Base-by-base conservation (phyloP, 2,329 filamentous ascomycete species). In the Cytospora piceicola region DNA sequence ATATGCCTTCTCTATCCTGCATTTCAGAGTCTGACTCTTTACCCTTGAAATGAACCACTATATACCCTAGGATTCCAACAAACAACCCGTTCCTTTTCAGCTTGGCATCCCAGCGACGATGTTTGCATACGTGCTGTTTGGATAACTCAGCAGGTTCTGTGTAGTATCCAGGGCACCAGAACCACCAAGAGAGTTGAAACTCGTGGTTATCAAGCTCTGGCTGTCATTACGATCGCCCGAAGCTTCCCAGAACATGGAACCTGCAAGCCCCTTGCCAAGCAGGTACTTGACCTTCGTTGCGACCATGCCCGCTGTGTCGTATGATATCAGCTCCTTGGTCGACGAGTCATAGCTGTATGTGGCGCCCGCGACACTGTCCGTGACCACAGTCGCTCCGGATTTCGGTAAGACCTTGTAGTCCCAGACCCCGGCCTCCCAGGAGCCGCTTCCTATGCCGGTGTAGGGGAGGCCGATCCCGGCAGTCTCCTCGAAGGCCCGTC, bases 181-280 rank as follows among this genome's bases (percentile, higher is more conserved):
- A 3, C 71, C 77, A n/a, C 79, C 79, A 17, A 82, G 76, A 3
- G 72, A 75, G 7, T 74, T 73, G 49, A 78, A 80, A 59, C 76
- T 73, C 5, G 82, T 82, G 42, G 75, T 73, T 64, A 91, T 88
- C 71, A 95, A 78, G 69, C 88, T 91, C 3, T 83, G 82, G 14
- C 76, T 77, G 22, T 83, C 86, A 4, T 72, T 81, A 71, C 83
- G 83, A 75, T 96, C 92, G 9, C 83, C 87, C 67, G 88, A 91
- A 20, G 85, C 88, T 75, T 95, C 91, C 92, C 92, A 96, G 85
- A 91, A 96, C 91, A 95, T 94, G 34, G 85, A 88, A 29, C 92
- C 92, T 4, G 88, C 91, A 0, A 95, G 81, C 0, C 86, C 83
- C 63, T 82, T 81, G 58, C 77, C 72, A 75, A 84, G 82, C 70